Evolutionary conservation across 148 eudicot species (phyloP).

Genomic region (Heliamphora exappendiculata): DNA sequence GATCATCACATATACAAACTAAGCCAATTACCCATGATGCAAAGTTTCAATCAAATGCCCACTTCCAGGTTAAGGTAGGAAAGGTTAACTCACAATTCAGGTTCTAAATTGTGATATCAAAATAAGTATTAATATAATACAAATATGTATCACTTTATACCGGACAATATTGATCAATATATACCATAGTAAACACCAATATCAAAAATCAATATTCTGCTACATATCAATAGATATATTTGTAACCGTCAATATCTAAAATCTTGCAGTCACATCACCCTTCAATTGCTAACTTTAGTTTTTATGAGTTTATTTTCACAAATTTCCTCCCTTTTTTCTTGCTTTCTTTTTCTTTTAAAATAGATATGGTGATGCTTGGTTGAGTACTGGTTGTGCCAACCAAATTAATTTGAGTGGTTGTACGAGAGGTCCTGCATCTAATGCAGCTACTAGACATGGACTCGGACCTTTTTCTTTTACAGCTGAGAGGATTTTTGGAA

Average conservation of each 20-base stretch:
- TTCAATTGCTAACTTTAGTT: neutral
- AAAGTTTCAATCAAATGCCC: constrained; percentile 42
- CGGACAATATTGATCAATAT: no score
- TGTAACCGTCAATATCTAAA: no score
- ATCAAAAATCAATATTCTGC: no score
- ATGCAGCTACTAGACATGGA: constrained; percentile 10
- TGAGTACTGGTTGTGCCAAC: constrained; percentile 13
- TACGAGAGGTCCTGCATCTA: constrained; percentile 7
- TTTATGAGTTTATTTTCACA: neutral
- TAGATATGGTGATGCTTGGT: constrained; percentile 20
- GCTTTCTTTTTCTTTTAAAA: neutral
- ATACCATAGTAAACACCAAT: no score
- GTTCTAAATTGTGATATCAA: no score
- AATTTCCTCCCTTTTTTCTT: no score
- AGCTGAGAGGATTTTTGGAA: constrained; percentile 10
- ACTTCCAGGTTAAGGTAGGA: constrained; percentile 47
- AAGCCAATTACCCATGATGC: constrained; percentile 70
- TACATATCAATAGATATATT: no score
- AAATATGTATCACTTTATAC: no score
- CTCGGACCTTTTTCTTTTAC: constrained; percentile 9
- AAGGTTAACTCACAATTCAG: no score
- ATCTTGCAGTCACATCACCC: neutral
- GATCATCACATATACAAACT: constrained; percentile 61
- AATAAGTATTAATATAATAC: no score
- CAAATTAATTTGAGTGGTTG: constrained; percentile 13